phyloP scores from a whole-genome alignment of 192 early-diverging fungal species.

The Coemansia aciculifera region DNA sequence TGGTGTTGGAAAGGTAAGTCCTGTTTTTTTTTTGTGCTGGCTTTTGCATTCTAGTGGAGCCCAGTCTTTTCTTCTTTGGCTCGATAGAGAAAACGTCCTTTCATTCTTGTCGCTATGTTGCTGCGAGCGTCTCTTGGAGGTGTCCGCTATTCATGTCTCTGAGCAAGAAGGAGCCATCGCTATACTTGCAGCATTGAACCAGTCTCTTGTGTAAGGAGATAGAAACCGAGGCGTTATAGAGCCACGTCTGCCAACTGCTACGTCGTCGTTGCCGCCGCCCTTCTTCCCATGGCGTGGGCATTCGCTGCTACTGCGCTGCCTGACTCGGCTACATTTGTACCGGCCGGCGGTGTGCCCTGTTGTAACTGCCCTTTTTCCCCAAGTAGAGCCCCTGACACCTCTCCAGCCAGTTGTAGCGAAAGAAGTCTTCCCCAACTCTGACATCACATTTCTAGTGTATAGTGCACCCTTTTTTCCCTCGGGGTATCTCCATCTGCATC shows the following conservation, averaged over 20 bases:
- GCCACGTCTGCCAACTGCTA: background rate
- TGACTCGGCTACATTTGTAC: background rate
- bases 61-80: conserved; percentile 1
- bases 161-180: background rate
- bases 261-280: background rate
- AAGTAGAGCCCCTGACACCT: background rate
- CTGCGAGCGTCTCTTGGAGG: background rate
- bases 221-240: background rate
- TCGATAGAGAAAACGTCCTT: background rate
- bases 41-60: background rate
- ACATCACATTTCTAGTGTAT: background rate
- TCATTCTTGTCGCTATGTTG: background rate
- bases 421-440: background rate
- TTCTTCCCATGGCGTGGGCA: conserved; percentile 6
- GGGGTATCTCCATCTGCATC: background rate
- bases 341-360: background rate
- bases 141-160: background rate
- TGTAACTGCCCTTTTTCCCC: background rate
- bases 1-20: conserved; percentile 88
- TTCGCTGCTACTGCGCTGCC: conserved; percentile 17
- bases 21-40: background rate
- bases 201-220: background rate
- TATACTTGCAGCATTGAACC: background rate
- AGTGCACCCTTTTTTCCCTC: background rate
- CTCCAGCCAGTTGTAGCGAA: background rate